phyloP scores from a whole-genome alignment of 345 rosid genomes.

The Arabidopsis suecica region DNA sequence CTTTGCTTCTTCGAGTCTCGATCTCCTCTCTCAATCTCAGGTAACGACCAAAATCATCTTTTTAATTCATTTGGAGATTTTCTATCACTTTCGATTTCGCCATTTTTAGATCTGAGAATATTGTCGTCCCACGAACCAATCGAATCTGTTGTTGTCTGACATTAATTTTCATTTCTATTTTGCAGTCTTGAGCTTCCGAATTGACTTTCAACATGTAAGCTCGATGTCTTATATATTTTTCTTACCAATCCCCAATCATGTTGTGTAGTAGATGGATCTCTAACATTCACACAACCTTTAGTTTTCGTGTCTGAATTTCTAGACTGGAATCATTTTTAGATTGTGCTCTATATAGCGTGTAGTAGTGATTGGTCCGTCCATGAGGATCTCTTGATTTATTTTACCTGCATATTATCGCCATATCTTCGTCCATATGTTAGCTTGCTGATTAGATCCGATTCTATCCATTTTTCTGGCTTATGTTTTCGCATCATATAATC shows the following conservation, averaged over 20 bases:
- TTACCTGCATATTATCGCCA: background rate
- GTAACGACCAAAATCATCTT: background rate
- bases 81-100: background rate
- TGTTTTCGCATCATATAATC: background rate
- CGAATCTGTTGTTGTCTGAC: slow-evolving; percentile 8
- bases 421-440: background rate
- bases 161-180: background rate
- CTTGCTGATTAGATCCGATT: background rate
- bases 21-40: slow-evolving; percentile 42
- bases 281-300: background rate
- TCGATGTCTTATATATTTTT: background rate
- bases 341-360: background rate
- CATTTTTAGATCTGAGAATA: background rate
- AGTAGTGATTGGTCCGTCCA: background rate
- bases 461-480: background rate
- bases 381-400: slow-evolving; percentile 9
- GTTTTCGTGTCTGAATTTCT: background rate
- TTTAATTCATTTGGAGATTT: background rate
- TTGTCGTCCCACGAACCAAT: background rate
- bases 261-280: slow-evolving; percentile 33
- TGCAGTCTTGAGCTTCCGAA: slow-evolving; percentile 27
- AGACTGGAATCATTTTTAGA: slow-evolving; percentile 23
- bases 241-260: slow-evolving; percentile 15
- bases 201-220: slow-evolving; percentile 47
- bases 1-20: slow-evolving; percentile 24